Conservation (phyloP, 495 filamentous ascomycete species). For the Ramalina peruviana region DNA sequence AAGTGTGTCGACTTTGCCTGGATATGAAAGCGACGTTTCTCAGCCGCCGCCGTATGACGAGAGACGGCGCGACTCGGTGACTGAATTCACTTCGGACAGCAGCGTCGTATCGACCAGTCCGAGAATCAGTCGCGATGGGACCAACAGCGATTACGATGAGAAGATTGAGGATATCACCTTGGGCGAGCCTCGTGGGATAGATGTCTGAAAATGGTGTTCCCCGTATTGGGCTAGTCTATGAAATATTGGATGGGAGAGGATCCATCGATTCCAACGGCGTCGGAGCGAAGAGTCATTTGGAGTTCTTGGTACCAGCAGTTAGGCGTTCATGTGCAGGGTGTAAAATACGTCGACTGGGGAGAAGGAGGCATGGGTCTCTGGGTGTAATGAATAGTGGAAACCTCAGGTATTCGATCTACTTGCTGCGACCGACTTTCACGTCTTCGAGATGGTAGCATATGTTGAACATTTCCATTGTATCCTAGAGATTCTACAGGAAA, state of each 20-base stretch:
- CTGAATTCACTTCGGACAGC: conserved; percentile 15
- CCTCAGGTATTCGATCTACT: too few relatives aligned
- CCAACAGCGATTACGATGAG: conserved; percentile 14
- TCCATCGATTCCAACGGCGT: background rate
- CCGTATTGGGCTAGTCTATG: background rate
- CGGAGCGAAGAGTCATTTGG: background rate
- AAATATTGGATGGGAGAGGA: background rate
- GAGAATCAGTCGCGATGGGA: conserved; percentile 17
- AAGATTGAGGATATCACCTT: conserved; percentile 14
- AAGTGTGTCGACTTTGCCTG: conserved; percentile 13
- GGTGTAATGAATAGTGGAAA: too few relatives aligned
- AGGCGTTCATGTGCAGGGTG: too few relatives aligned
- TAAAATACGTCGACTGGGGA: too few relatives aligned
- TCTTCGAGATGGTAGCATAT: too few relatives aligned
- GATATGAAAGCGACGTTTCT: conserved; percentile 17
- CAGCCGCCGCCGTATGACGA: conserved; percentile 16
- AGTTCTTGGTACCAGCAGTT: background rate
- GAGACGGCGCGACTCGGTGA: background rate
- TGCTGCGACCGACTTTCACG: too few relatives aligned
- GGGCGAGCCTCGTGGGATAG: background rate
- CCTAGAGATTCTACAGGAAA: too few relatives aligned
- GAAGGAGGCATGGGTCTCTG: too few relatives aligned
- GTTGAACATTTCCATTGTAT: too few relatives aligned
- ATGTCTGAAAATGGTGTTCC: background rate
- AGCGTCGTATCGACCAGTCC: conserved; percentile 19